phyloP scores from a whole-genome alignment of 1,284 basidiomycete species.

The Athelia psychrophila region DNA sequence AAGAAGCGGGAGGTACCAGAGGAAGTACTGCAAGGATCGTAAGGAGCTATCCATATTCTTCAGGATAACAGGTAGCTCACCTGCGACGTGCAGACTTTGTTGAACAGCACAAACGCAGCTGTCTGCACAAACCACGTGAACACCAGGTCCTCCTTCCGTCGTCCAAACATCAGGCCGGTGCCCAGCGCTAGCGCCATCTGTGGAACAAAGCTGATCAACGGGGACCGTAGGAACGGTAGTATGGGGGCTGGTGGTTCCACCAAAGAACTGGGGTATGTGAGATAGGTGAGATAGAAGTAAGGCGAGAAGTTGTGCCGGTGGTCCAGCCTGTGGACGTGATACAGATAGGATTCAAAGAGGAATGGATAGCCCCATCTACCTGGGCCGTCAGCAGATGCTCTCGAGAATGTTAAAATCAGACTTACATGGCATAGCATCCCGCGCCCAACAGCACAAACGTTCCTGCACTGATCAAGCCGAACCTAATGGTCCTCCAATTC shows the following conservation, averaged over 20 bases:
- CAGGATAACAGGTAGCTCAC: conserved; percentile 38
- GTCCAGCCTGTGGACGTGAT: conserved; percentile 89
- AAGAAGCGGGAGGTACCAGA: conserved; percentile 94
- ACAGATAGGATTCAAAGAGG: conserved; percentile 89
- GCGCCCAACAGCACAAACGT: conserved; percentile 70
- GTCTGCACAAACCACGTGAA: conserved; percentile 95
- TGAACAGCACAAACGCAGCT: conserved; percentile 88
- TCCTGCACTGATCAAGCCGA: conserved; percentile 63
- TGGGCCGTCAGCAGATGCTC: conserved; percentile 1
- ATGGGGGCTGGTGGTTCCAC: conserved; percentile 18
- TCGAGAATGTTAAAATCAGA: conserved; percentile 4
- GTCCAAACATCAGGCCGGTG: conserved; percentile 64
- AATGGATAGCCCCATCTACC: conserved; percentile 92
- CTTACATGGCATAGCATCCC: conserved; percentile 78
- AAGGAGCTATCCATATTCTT: conserved; percentile 2
- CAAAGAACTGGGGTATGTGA: conserved; percentile 55
- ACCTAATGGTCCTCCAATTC: conserved; percentile 60
- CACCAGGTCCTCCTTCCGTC: conserved; percentile 52
- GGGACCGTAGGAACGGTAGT: conserved; percentile 53
- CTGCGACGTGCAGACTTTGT: conserved; percentile 98
- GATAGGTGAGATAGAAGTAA: conserved; percentile 94
- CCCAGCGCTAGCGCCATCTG: conserved; percentile 70
- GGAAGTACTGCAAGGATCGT: conserved; percentile 78
- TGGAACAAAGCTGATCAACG: conserved; percentile 70
- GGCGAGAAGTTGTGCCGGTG: conserved; percentile 98